Conservation (phyloP, 2,329 filamentous ascomycete genomes). For the Penicillium freii region DNA sequence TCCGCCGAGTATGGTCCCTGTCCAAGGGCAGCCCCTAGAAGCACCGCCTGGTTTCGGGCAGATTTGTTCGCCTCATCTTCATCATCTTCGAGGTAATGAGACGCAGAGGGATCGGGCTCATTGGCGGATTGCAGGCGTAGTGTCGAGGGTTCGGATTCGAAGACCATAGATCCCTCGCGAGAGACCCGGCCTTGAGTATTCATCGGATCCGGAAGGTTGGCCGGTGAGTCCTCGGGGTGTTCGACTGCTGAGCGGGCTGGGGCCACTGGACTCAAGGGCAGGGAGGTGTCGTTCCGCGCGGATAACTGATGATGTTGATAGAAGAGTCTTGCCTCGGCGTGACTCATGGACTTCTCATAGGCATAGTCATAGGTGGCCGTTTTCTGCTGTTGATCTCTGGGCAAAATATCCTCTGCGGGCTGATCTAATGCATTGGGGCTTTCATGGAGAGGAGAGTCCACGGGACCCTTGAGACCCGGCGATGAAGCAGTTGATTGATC, state of each 20-base stretch:
- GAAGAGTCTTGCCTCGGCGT: slow-evolving; percentile 91
- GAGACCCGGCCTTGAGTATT: neutral
- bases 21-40: slow-evolving; percentile 56
- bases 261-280: slow-evolving; percentile 37
- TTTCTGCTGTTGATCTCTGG: slow-evolving; percentile 54
- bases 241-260: slow-evolving; percentile 15
- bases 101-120: slow-evolving; percentile 10
- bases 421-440: slow-evolving; percentile 10
- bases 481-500: slow-evolving; percentile 9
- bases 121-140: slow-evolving; percentile 5
- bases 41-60: slow-evolving; percentile 50
- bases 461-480: slow-evolving; percentile 9
- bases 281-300: slow-evolving; percentile 38
- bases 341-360: slow-evolving; percentile 89
- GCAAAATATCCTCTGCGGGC: slow-evolving; percentile 30
- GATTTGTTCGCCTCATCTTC: slow-evolving; percentile 48
- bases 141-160: slow-evolving; percentile 9
- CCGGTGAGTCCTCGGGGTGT: slow-evolving; percentile 7
- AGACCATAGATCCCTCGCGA: slow-evolving; percentile 12
- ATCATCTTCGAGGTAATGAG: slow-evolving; percentile 19
- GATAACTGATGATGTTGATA: slow-evolving; percentile 84
- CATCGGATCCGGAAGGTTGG: slow-evolving; percentile 4
- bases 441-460: slow-evolving; percentile 11
- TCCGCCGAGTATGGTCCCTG: slow-evolving; percentile 54
- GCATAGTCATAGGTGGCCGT: slow-evolving; percentile 93